Base-by-base conservation (phyloP, 129 eudicot genomes). In the Heracleum sosnowskyi region DNA sequence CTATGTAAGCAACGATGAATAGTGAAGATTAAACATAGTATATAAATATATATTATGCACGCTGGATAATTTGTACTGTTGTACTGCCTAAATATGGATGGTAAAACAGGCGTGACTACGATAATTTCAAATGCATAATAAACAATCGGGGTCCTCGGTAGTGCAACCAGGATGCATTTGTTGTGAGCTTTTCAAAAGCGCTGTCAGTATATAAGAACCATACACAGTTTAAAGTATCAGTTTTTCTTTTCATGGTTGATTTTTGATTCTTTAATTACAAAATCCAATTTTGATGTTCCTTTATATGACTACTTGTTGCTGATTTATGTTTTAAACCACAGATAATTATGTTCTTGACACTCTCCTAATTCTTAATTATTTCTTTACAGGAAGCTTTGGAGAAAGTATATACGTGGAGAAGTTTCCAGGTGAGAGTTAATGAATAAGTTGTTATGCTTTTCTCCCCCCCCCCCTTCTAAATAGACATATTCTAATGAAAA, bases 331-430 rank as follows among this genome's bases (percentile, higher is more conserved):
- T 64, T 64, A 29, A 28, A 11, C 0, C 5, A 1, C 33, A n/a
- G 76, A 13, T 24, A 1, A 20, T 5, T 33, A 44, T 26, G 36
- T 42, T 42, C 12, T 41, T 28, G 76, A 73, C 57, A 72, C 31
- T 42, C 18, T 41, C 0, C 45, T 26, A 11, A 49, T 17, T 16
- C 24, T 17, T 11, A 15, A n/a, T 39, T 82, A 45, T 36, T 60
- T 55, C 42, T 83, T 75, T 85, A 70, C 92, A 95, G 99, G 99
- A 49, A 84, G 90, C 57, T 89, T 64, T 79, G 99, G 97, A 74
- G 99, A 95, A 86, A 95, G 97, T 80, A 95, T 95, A 78, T 95
- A 95, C 74, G 97, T 87, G 78, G 97, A 86, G 37, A 92, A 86
- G 80, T 95, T 95, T 88, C 97, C 99, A 88, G 99, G 99, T 92